phyloP scores from a whole-genome alignment of 2,329 filamentous ascomycete genomes.

The Hirsutella thompsonii region DNA sequence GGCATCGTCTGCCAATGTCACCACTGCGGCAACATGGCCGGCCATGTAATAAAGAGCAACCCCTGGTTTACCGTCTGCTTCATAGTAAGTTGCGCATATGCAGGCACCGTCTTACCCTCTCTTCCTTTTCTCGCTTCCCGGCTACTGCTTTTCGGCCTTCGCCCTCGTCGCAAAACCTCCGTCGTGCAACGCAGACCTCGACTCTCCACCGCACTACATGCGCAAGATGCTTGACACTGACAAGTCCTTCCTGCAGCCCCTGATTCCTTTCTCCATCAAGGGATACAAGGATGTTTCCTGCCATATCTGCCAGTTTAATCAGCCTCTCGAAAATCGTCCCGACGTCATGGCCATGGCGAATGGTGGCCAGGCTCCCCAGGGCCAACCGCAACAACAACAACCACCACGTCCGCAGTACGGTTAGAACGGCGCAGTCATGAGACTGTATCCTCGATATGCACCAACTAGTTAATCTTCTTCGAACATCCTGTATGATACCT shows the following conservation, averaged over 20 bases:
- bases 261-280: constrained; percentile 57
- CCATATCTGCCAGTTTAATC: constrained; percentile 64
- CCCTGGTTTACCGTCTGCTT: constrained; percentile 76
- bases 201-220: neutral
- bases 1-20: constrained; percentile 49
- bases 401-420: constrained; percentile 17
- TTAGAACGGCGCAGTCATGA: constrained; percentile 4
- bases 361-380: constrained; percentile 15
- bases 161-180: neutral
- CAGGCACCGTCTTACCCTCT: neutral
- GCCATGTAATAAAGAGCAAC: constrained; percentile 46
- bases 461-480: neutral
- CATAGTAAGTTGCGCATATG: constrained; percentile 33
- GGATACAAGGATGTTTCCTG: constrained; percentile 60
- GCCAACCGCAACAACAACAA: constrained; percentile 9
- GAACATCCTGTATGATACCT: too few relatives aligned
- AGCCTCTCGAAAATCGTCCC: constrained; percentile 46
- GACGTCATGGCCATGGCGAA: constrained; percentile 41
- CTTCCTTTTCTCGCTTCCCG: neutral
- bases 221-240: constrained; percentile 7
- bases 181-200: neutral
- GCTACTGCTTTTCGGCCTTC: neutral
- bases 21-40: constrained; percentile 54
- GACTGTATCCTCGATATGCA: neutral
- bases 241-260: constrained; percentile 32